These are phyloP conservation scores for Colletotrichum sp. DNA, from an alignment of 2,329 filamentous ascomycete species.

Conservation along the genomic window DNA sequence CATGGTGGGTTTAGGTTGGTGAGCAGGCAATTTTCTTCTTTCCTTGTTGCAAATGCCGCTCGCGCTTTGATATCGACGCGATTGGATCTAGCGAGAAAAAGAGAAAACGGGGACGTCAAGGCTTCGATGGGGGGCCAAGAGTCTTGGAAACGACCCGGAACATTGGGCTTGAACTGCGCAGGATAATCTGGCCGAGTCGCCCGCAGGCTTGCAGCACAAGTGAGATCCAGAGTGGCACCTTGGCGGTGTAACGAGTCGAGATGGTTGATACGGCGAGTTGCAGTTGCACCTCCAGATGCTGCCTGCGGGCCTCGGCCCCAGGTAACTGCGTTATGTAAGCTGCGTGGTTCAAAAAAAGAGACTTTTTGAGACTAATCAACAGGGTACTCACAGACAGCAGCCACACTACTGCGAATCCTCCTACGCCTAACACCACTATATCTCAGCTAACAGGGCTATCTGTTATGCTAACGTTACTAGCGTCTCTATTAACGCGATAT, in stretches of 20 bases:
- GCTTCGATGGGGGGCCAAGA: slow-evolving; percentile 15
- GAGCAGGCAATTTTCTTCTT: not conserved
- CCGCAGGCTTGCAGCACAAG: slow-evolving; percentile 7
- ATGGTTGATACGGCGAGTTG: not conserved
- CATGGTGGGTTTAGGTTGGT: slow-evolving; percentile 1
- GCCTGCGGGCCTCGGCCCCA: too few species aligned
- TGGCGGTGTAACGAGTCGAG: slow-evolving; percentile 17
- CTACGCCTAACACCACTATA: too few species aligned
- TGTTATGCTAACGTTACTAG: too few species aligned
- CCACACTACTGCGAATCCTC: too few species aligned
- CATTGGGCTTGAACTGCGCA: not conserved
- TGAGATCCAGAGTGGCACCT: slow-evolving; percentile 11
- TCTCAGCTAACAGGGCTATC: too few species aligned
- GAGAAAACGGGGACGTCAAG: not conserved
- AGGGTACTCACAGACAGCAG: too few species aligned
- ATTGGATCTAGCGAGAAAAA: not conserved
- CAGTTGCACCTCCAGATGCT: not conserved
- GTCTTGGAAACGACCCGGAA: slow-evolving; percentile 5
- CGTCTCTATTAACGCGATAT: too few species aligned
- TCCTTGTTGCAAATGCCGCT: not conserved
- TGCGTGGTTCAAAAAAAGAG: too few species aligned
- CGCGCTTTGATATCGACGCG: not conserved
- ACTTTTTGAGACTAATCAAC: too few species aligned
- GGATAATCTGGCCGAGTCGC: slow-evolving; percentile 9
- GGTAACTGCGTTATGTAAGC: too few species aligned